Percentiles rank a stretch among this genome's conserved stretches.
Conservation (phyloP, 139 green algal genomes). For the Tetraselmis chui region DNA sequence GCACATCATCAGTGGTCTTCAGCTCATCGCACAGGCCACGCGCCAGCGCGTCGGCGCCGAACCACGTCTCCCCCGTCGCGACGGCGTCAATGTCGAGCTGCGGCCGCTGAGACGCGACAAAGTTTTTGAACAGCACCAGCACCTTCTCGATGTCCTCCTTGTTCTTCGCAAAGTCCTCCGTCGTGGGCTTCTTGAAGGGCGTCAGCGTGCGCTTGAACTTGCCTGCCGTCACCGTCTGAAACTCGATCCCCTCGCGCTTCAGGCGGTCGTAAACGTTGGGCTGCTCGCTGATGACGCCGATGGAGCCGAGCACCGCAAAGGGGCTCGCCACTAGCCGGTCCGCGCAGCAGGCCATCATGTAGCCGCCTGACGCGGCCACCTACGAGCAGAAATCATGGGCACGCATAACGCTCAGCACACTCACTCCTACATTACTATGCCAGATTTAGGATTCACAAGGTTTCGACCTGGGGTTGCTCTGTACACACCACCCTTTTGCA, state of each 20-base stretch:
- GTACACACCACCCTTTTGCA: too few relatives aligned
- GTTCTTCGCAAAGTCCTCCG: conserved; percentile 20
- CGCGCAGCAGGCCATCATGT: conserved; percentile 26
- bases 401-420: not conserved
- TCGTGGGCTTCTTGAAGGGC: conserved; percentile 20
- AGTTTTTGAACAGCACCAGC: conserved; percentile 17
- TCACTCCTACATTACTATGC: too few relatives aligned
- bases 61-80: conserved; percentile 26
- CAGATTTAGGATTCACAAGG: too few relatives aligned
- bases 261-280: conserved; percentile 28
- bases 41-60: conserved; percentile 18
- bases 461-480: too few relatives aligned
- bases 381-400: not conserved
- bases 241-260: conserved; percentile 25
- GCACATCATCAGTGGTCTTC: conserved; percentile 21
- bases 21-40: conserved; percentile 12
- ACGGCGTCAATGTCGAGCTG: conserved; percentile 19
- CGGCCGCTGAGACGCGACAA: conserved; percentile 14
- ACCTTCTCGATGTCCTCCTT: conserved; percentile 21
- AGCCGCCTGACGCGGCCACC: conserved; percentile 18
- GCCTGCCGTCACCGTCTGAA: conserved; percentile 20
- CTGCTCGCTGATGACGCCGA: conserved; percentile 25
- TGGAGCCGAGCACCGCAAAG: conserved; percentile 23
- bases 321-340: conserved; percentile 18
- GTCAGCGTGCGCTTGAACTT: conserved; percentile 28